Evolutionary conservation across 2,329 filamentous ascomycete genomes (phyloP).

Genomic region (Ophiostoma ips): DNA sequence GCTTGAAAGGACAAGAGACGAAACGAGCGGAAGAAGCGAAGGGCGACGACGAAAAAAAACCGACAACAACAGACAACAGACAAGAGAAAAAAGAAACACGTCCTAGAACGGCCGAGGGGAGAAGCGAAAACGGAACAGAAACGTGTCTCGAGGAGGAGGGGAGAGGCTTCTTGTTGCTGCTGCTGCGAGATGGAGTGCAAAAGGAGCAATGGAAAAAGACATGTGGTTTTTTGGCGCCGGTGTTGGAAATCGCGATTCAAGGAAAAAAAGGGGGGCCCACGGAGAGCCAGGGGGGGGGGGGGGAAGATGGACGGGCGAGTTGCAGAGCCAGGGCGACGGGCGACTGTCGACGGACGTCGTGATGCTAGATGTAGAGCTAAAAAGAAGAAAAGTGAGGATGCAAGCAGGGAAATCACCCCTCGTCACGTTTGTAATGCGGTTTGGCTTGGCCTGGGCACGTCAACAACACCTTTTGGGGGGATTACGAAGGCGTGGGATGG

Average conservation of each 20-base stretch:
- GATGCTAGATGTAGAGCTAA: too few species aligned
- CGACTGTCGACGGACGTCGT: neutral
- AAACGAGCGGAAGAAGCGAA: constrained; percentile 3
- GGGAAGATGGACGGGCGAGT: too few species aligned
- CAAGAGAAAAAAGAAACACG: neutral
- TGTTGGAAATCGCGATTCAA: neutral
- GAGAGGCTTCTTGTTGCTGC: neutral
- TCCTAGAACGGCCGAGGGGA: neutral
- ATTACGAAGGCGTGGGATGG: too few species aligned
- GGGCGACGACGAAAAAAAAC: neutral
- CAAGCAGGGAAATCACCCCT: too few species aligned
- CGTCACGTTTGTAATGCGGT: too few species aligned
- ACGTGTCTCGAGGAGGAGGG: neutral
- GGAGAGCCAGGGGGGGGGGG: neutral
- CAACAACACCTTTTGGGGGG: too few species aligned
- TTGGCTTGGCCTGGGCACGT: too few species aligned
- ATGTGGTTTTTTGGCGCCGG: constrained; percentile 2
- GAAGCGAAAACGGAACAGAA: neutral
- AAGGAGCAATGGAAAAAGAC: neutral
- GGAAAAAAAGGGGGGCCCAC: neutral
- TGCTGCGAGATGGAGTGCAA: neutral
- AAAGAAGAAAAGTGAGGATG: too few species aligned
- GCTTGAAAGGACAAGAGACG: neutral
- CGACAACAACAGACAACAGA: neutral
- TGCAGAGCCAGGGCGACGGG: neutral